A percentile compares a stretch with the other conserved stretches of the same genome.
These are phyloP conservation scores for Kodamaea neixiangensis DNA, from an alignment of 805 yeast genomes.

Conservation along the genomic window DNA sequence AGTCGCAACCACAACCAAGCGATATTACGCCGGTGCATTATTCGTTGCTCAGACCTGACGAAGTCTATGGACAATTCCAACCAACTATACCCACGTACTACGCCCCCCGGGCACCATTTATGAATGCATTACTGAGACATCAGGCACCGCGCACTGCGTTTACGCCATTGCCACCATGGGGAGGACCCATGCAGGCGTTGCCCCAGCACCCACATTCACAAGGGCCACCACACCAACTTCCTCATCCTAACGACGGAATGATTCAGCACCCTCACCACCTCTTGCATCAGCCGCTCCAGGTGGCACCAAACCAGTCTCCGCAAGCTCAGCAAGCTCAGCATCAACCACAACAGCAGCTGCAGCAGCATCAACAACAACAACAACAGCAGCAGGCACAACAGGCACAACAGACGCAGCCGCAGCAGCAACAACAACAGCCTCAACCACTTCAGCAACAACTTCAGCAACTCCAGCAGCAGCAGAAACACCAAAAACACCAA, in stretches of 20 bases:
- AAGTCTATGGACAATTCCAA: neutral
- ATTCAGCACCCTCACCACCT: neutral
- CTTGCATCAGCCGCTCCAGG: neutral
- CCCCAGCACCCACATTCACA: neutral
- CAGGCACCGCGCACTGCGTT: neutral
- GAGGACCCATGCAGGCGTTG: neutral
- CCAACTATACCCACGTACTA: neutral
- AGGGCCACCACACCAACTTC: neutral
- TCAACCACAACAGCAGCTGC: neutral
- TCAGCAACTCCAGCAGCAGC: neutral
- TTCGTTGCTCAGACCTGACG: neutral
- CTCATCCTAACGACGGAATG: neutral
- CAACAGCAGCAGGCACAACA: neutral
- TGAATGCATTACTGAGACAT: neutral
- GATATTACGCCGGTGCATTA: neutral
- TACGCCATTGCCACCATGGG: neutral
- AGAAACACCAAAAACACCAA: neutral
- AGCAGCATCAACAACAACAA: slow-evolving; percentile 3
- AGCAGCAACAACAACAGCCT: neutral
- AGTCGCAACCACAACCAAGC: neutral
- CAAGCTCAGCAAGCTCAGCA: neutral
- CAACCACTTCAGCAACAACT: neutral
- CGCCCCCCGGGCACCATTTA: neutral
- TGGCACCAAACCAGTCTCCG: neutral
- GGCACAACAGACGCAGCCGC: neutral